Conservation (phyloP, 352 stramenopile genomes). For the Salisapilia sapeloensis region DNA sequence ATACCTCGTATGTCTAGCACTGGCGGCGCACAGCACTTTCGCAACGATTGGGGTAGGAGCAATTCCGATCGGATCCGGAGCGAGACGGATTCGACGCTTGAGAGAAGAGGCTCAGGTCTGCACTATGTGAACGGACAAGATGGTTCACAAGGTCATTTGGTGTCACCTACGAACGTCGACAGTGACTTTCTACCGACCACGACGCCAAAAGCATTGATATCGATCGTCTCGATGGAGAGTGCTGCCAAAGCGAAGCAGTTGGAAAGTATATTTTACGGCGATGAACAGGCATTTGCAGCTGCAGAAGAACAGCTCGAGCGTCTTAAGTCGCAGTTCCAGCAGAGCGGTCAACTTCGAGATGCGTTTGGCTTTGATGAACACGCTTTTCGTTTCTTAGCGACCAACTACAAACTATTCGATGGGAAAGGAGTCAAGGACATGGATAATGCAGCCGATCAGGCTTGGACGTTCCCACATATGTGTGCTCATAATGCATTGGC, state of each 20-base stretch:
- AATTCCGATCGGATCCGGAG: too few relatives aligned
- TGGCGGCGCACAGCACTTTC: too few relatives aligned
- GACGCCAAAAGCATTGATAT: slow-evolving; percentile 35
- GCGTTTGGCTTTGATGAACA: slow-evolving; percentile 78
- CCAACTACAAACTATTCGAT: slow-evolving; percentile 41
- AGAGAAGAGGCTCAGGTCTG: too few relatives aligned
- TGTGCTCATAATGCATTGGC: slow-evolving; percentile 73
- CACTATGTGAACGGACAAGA: too few relatives aligned
- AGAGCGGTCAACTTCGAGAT: slow-evolving; percentile 48
- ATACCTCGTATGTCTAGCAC: too few relatives aligned
- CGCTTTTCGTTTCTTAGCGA: slow-evolving; percentile 66
- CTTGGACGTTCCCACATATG: slow-evolving; percentile 43
- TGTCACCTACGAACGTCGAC: too few relatives aligned
- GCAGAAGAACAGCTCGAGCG: slow-evolving; percentile 30
- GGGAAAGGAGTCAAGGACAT: slow-evolving; percentile 2
- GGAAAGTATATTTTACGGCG: slow-evolving; percentile 50
- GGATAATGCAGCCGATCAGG: slow-evolving; percentile 1
- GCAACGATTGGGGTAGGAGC: too few relatives aligned
- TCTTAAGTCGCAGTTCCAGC: slow-evolving; percentile 49
- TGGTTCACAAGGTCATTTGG: too few relatives aligned
- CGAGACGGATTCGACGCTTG: too few relatives aligned
- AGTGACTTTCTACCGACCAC: too few relatives aligned
- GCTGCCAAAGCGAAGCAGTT: slow-evolving; percentile 33
- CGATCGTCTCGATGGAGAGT: slow-evolving; percentile 65
- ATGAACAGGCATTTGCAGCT: slow-evolving; percentile 34